Evolutionary conservation across 768 basidiomycete species (phyloP).

Genomic region (Punctularia strigosozonata): DNA sequence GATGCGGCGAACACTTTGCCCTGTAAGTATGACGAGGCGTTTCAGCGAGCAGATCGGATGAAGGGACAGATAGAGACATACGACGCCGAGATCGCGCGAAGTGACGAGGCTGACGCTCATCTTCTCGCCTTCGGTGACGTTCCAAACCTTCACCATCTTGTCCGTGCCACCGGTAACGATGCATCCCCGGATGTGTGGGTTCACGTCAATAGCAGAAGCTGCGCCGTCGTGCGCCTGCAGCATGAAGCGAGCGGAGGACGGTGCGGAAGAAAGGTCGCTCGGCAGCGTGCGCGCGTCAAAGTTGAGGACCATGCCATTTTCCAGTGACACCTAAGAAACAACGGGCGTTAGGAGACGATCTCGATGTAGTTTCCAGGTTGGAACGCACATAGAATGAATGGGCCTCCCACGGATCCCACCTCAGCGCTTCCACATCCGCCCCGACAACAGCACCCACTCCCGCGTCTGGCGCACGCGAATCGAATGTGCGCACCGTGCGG

Average conservation of each 20-base stretch:
- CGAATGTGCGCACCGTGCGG: constrained; percentile 89
- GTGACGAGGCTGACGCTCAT: constrained; percentile 74
- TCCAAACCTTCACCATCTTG: constrained; percentile 96
- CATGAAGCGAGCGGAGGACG: constrained; percentile 73
- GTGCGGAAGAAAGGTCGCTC: constrained; percentile 39
- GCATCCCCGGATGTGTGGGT: constrained; percentile 81
- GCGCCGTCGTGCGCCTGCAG: constrained; percentile 90
- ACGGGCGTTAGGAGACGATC: no score
- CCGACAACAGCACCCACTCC: constrained; percentile 81
- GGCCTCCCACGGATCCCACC: constrained; percentile 94
- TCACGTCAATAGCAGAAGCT: constrained; percentile 81
- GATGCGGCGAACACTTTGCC: constrained; percentile 91
- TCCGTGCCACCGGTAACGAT: constrained; percentile 91
- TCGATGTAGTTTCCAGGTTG: no score
- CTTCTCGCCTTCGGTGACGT: constrained; percentile 61
- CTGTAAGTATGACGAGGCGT: constrained; percentile 26
- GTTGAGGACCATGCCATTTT: constrained; percentile 88
- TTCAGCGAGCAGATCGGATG: background rate
- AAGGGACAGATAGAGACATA: constrained; percentile 25
- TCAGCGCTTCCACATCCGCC: constrained; percentile 85
- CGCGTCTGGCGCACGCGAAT: constrained; percentile 70
- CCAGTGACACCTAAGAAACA: constrained; percentile 66
- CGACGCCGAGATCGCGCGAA: constrained; percentile 84
- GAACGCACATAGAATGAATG: constrained; percentile 72
- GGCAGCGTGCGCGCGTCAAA: constrained; percentile 84